phyloP scores from a whole-genome alignment of 2,329 filamentous ascomycete species.

The Curvularia eragrostidis region DNA sequence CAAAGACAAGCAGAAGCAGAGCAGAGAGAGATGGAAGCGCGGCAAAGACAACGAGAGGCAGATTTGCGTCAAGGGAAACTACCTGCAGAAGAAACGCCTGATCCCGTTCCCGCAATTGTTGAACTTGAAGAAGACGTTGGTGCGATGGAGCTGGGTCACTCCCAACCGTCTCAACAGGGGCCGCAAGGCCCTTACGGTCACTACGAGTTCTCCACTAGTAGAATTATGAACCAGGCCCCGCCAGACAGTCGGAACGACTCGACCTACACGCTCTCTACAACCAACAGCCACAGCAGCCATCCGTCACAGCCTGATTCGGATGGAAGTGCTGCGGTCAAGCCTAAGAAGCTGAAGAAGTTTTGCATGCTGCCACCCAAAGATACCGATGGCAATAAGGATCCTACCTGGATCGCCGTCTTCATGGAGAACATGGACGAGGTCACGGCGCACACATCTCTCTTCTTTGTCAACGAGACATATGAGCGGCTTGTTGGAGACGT shows the following conservation, averaged over 20 bases:
- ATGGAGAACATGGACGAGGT: constrained; percentile 89
- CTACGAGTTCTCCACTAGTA: constrained; percentile 43
- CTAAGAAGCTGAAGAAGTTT: constrained; percentile 73
- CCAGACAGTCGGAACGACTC: constrained; percentile 34
- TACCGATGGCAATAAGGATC: constrained; percentile 65
- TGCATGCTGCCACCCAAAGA: constrained; percentile 72
- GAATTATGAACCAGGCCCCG: constrained; percentile 36
- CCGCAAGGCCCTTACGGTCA: constrained; percentile 29
- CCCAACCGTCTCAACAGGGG: constrained; percentile 3
- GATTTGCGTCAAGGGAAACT: constrained; percentile 12
- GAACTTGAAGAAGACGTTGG: constrained; percentile 31
- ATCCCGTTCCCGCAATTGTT: constrained; percentile 7
- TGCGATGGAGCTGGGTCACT: constrained; percentile 28
- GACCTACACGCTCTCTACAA: constrained; percentile 31
- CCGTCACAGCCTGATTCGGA: background rate
- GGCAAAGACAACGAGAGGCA: constrained; percentile 15
- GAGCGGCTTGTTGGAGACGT: constrained; percentile 79
- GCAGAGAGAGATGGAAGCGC: constrained; percentile 24
- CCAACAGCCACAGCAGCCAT: constrained; percentile 20
- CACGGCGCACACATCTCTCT: constrained; percentile 82
- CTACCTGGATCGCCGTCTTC: constrained; percentile 77
- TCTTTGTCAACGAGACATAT: constrained; percentile 75
- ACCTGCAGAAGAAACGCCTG: constrained; percentile 18
- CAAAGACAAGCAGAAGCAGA: constrained; percentile 15
- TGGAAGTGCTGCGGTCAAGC: constrained; percentile 38